phyloP scores from a whole-genome alignment of 345 rosid genomes.

The Corchorus capsularis region DNA sequence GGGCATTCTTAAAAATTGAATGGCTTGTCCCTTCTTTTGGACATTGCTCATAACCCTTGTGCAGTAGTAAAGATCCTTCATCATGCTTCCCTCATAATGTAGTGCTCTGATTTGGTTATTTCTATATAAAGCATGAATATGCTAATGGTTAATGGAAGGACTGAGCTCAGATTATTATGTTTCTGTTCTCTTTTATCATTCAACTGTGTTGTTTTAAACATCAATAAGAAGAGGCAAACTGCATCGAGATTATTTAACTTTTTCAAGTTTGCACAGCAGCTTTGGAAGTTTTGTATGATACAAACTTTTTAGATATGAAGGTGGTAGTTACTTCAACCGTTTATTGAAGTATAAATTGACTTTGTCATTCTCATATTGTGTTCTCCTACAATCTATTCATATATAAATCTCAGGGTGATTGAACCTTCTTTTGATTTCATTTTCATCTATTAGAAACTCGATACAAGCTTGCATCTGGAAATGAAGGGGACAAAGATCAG shows the following conservation, averaged over 20 bases:
- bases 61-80: neutral
- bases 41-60: conserved; percentile 1
- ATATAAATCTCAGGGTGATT: conserved; percentile 7
- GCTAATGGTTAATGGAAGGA: neutral
- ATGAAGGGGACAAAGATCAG: conserved; percentile 48
- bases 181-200: conserved; percentile 5
- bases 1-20: conserved; percentile 10
- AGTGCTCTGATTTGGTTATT: neutral
- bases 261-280: neutral
- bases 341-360: neutral
- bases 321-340: neutral
- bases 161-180: neutral
- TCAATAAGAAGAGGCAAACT: conserved; percentile 4
- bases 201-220: neutral
- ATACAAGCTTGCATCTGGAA: conserved; percentile 40
- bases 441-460: conserved; percentile 34
- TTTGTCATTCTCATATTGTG: conserved; percentile 15
- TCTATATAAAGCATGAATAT: conserved; percentile 7
- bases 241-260: neutral
- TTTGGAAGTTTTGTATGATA: conserved; percentile 7
- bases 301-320: neutral
- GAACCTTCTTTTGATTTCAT: neutral
- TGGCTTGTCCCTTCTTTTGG: conserved; percentile 3
- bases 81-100: conserved; percentile 5
- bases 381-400: neutral